Base-by-base conservation (phyloP, 2,329 filamentous ascomycete genomes). In the Tolypocladium tropicale region DNA sequence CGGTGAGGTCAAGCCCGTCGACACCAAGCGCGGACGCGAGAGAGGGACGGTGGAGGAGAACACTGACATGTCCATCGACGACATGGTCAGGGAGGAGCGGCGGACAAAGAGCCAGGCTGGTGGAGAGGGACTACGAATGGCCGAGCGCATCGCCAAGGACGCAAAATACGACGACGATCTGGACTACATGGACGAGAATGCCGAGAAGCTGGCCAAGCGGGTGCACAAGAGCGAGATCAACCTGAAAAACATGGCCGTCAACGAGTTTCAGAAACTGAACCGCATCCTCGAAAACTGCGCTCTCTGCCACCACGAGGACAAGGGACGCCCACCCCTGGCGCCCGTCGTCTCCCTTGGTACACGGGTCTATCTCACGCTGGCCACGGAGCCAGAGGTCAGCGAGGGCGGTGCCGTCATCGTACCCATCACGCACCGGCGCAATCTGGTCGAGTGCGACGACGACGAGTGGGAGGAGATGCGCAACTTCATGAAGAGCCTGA, bases 401-500 rank as follows among this genome's bases (percentile, higher is more conserved):
- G 80, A 89, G 53, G 90, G 90, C 50, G 88, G 91, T 52, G 89
- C 92, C 7, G 86, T 94, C 56, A 94, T 99, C 59, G 90, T 92
- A 3, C 94, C 94, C 6, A 84, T 94, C 25, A 83, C 91, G 63
- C 94, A 99, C 69, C 86, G 86, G 54, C 84, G 79, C 28, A 99
- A 97, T 69, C 82, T 99, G 0, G 77, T 99, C n/a, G 93, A 96
- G 71, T 99, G 94, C 70, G 93, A 97, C 70, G 93, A 99, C 67
- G 94, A 99, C 67, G 94, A 99, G 70, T 99, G 95, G 95, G 94
- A 99, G 68, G 94, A 99, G 72, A 86, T 99, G 6, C 88, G 94
- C 63, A 99, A 99, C 70, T 99, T 99, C 68, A 97, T 97, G 93
- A 99, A 99, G 75, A 88, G 84, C 57, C 79, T 99, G 23, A 96